Evolutionary conservation across 805 yeast species (phyloP).

Genomic region (Kodamaea hsintzibuensis): DNA sequence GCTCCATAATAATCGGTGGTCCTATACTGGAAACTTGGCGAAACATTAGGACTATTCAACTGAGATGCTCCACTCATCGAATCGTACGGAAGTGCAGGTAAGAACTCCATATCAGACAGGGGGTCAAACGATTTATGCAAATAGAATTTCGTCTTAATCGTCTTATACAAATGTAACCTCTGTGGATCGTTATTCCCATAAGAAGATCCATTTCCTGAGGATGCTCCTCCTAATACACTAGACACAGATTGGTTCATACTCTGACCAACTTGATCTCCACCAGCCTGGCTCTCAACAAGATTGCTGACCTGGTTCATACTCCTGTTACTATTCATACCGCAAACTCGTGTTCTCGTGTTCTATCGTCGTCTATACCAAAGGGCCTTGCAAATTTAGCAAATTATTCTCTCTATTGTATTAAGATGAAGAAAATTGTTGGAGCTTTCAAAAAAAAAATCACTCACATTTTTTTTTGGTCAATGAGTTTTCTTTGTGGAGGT

Average conservation of each 20-base stretch:
- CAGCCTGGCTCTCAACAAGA: background rate
- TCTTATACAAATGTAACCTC: constrained; percentile 18
- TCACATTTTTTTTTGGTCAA: background rate
- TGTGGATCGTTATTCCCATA: constrained; percentile 1
- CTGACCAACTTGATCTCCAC: background rate
- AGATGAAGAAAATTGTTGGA: background rate
- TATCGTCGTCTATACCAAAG: background rate
- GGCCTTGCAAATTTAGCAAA: background rate
- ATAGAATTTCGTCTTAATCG: constrained; percentile 52
- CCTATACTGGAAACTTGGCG: constrained; percentile 13
- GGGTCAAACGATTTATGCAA: constrained; percentile 68
- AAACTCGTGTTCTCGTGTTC: background rate
- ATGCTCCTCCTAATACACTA: background rate
- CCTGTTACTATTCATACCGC: background rate
- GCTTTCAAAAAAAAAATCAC: background rate
- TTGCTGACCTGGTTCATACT: constrained; percentile 1
- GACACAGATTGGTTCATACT: background rate
- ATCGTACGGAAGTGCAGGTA: constrained; percentile 26
- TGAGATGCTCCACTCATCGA: background rate
- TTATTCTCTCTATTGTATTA: background rate
- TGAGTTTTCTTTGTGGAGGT: background rate
- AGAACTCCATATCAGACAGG: constrained; percentile 70
- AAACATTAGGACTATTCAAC: constrained; percentile 11
- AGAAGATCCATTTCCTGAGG: background rate
- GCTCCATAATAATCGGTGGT: constrained; percentile 10